phyloP scores from a whole-genome alignment of 371 early-diverging fungal genomes.

The Mucor piriformis region DNA sequence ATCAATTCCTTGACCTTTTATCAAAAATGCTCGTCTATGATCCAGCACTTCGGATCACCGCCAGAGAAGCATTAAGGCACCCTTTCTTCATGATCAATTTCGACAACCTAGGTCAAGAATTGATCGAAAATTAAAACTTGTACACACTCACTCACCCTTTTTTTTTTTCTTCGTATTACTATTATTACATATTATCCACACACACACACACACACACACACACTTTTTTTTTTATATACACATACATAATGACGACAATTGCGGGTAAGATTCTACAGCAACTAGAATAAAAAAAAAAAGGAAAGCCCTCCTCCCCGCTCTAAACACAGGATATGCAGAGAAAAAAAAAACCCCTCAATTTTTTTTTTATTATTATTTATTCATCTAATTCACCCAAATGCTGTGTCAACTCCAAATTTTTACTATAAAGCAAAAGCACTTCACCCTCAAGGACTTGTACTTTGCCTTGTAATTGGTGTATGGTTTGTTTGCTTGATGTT shows the following conservation, averaged over 20 bases:
- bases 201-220: too few relatives aligned
- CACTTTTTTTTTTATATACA: neutral
- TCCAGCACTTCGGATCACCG: conserved; percentile 82
- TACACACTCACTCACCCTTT: neutral
- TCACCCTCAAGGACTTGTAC: conserved; percentile 18
- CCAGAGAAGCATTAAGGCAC: conserved; percentile 81
- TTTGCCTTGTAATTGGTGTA: conserved; percentile 1
- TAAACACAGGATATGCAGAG: too few relatives aligned
- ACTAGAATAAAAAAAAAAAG: too few relatives aligned
- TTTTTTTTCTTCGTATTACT: too few relatives aligned
- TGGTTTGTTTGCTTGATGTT: neutral
- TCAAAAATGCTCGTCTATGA: conserved; percentile 83
- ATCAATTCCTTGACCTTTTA: conserved; percentile 69
- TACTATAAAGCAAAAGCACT: conserved; percentile 21
- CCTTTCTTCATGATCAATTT: conserved; percentile 71
- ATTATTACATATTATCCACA: too few relatives aligned
- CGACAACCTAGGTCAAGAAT: conserved; percentile 38
- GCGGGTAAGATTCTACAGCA: too few relatives aligned
- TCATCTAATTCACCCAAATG: conserved; percentile 27
- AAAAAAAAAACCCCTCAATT: neutral
- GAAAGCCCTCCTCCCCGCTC: too few relatives aligned
- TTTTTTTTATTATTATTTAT: neutral
- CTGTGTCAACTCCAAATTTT: conserved; percentile 26
- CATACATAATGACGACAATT: too few relatives aligned
- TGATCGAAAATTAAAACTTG: neutral